phyloP scores from a whole-genome alignment of 73 alveolate species.

The Blepharisma stoltei region DNA sequence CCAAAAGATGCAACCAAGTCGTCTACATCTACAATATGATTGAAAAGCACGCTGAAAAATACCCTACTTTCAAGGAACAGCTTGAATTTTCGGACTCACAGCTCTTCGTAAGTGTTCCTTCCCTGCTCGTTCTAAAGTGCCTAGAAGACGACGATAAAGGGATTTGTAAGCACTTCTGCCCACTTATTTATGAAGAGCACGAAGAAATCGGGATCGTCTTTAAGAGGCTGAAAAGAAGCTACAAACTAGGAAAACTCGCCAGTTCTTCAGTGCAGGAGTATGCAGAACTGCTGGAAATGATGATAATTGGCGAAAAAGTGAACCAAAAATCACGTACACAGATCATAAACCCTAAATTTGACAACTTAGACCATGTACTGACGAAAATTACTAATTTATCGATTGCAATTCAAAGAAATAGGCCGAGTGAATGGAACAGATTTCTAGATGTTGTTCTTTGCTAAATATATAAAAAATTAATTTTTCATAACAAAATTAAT shows the following conservation, averaged over 20 bases:
- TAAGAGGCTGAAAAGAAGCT: constrained; percentile 1
- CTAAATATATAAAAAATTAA: background rate
- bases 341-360: background rate
- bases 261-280: background rate
- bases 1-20: constrained; percentile 46
- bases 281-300: background rate
- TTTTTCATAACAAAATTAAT: too few species aligned
- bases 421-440: constrained; percentile 74
- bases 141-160: constrained; percentile 67
- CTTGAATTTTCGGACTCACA: constrained; percentile 60
- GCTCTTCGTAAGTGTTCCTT: constrained; percentile 67
- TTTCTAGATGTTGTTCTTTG: constrained; percentile 62
- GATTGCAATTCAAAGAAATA: constrained; percentile 62
- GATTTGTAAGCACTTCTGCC: constrained; percentile 63
- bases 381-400: constrained; percentile 52
- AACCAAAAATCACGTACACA: background rate
- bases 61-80: constrained; percentile 55
- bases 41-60: constrained; percentile 71
- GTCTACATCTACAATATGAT: constrained; percentile 44
- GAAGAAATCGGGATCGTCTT: constrained; percentile 34
- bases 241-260: background rate
- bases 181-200: constrained; percentile 47
- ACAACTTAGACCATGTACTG: constrained; percentile 36
- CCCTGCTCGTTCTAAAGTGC: constrained; percentile 55
- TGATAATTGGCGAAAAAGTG: background rate